A percentile compares a stretch with the other conserved stretches of the same genome.
Evolutionary conservation across 78 protist genomes (phyloP).

Genomic region (Dictyostelium brefeldianum): DNA sequence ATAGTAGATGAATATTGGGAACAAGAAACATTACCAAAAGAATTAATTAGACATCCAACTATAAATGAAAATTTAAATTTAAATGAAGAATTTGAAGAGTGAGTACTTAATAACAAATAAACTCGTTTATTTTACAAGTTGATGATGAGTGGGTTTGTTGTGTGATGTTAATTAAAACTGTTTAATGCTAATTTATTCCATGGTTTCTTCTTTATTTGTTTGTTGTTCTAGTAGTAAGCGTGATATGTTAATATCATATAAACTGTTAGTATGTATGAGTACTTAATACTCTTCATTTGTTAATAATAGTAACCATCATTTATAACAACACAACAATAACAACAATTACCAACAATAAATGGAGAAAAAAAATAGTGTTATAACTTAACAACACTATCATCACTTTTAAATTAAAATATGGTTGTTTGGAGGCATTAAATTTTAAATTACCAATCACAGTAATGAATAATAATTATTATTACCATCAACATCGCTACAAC

Average conservation of each 20-base stretch:
- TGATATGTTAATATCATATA: no score
- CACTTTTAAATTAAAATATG: neutral
- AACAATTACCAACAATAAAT: neutral
- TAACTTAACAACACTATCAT: neutral
- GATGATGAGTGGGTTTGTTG: no score
- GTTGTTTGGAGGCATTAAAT: conserved; percentile 3
- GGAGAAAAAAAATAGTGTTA: no score
- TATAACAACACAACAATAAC: neutral
- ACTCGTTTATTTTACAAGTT: no score
- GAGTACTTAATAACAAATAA: no score
- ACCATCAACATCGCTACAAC: conserved; percentile 39
- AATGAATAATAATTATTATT: conserved; percentile 28
- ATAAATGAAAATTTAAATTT: neutral
- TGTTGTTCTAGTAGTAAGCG: no score
- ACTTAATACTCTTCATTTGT: no score
- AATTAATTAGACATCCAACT: neutral
- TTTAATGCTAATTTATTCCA: no score
- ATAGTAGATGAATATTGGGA: neutral
- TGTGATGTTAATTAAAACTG: no score
- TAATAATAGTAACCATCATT: neutral
- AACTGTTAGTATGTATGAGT: no score
- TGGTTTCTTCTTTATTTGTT: no score
- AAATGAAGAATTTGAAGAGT: conserved; percentile 25
- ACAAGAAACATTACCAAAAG: conserved; percentile 6
- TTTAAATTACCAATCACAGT: conserved; percentile 3